These are phyloP conservation scores for Cladophialophora psammophila DNA, from an alignment of 2,329 filamentous ascomycete species.

Conservation along the genomic window DNA sequence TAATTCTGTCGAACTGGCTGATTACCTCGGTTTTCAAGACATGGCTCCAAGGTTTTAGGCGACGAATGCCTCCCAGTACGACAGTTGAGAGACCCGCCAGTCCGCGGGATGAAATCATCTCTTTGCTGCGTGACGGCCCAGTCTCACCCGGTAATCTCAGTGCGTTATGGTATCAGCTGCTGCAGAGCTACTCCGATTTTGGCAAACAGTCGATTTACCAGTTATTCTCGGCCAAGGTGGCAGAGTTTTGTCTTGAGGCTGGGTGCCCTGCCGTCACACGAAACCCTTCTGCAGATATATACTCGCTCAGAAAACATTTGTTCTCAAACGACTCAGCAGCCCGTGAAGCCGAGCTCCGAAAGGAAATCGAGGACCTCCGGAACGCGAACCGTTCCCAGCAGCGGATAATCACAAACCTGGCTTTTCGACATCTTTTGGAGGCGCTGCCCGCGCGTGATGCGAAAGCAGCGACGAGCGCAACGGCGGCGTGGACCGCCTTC, in stretches of 20 bases:
- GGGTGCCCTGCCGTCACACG: not conserved
- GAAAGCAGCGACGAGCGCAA: not conserved
- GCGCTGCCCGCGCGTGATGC: not conserved
- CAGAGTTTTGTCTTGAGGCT: not conserved
- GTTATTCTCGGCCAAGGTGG: slow-evolving; percentile 1
- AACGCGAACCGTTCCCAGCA: slow-evolving; percentile 1
- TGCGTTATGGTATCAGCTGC: not conserved
- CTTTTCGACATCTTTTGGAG: slow-evolving; percentile 3
- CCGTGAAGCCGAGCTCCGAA: not conserved
- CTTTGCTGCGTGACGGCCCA: not conserved
- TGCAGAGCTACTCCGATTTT: not conserved
- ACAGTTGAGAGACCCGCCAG: not conserved
- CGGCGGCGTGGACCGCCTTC: not conserved
- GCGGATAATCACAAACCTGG: slow-evolving; percentile 1
- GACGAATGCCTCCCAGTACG: not conserved
- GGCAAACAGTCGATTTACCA: not conserved
- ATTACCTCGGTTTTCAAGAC: not conserved
- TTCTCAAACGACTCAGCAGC: not conserved
- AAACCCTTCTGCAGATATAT: not conserved
- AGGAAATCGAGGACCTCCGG: not conserved
- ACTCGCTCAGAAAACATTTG: slow-evolving; percentile 4
- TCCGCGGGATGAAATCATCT: not conserved
- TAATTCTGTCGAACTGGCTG: not conserved
- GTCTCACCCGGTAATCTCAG: not conserved
- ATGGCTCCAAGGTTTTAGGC: not conserved